Conservation (phyloP, 805 yeast species). For the Suhomyces faveliae region DNA sequence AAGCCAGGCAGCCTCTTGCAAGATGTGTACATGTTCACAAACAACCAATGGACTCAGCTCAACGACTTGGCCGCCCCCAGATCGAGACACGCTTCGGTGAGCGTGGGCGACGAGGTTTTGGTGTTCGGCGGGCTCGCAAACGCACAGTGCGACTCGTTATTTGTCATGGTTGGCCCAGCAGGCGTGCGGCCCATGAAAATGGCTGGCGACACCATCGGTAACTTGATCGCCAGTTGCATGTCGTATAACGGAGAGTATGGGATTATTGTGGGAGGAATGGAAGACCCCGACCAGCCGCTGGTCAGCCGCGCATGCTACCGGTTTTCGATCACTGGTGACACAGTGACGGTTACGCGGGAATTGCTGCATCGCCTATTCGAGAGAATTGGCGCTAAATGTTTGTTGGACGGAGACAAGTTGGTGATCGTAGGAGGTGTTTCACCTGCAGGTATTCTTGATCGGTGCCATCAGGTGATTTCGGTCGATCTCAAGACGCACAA, state of each 20-base stretch:
- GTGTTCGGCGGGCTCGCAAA: slow-evolving; percentile 50
- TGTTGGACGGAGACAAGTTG: slow-evolving; percentile 31
- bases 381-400: slow-evolving; percentile 50
- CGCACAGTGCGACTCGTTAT: slow-evolving; percentile 7
- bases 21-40: slow-evolving; percentile 26
- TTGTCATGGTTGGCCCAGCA: slow-evolving; percentile 20
- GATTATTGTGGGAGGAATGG: slow-evolving; percentile 50
- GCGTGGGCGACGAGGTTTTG: slow-evolving; percentile 29
- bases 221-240: slow-evolving; percentile 37
- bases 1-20: slow-evolving; percentile 50
- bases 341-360: slow-evolving; percentile 7
- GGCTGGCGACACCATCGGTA: slow-evolving; percentile 18
- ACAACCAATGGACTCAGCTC: slow-evolving; percentile 39
- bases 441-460: slow-evolving; percentile 31
- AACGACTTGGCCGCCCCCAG: slow-evolving; percentile 45
- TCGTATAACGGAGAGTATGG: slow-evolving; percentile 35
- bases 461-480: slow-evolving; percentile 27
- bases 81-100: slow-evolving; percentile 48
- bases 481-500: slow-evolving; percentile 18
- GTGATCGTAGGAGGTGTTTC: slow-evolving; percentile 61
- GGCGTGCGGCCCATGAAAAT: slow-evolving; percentile 16
- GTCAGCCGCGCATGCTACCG: slow-evolving; percentile 34
- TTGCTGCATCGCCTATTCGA: slow-evolving; percentile 30
- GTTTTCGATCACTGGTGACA: slow-evolving; percentile 24
- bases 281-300: slow-evolving; percentile 23